phyloP scores from a whole-genome alignment of 2,329 filamentous ascomycete genomes.

The Teratosphaeria nubilosa region DNA sequence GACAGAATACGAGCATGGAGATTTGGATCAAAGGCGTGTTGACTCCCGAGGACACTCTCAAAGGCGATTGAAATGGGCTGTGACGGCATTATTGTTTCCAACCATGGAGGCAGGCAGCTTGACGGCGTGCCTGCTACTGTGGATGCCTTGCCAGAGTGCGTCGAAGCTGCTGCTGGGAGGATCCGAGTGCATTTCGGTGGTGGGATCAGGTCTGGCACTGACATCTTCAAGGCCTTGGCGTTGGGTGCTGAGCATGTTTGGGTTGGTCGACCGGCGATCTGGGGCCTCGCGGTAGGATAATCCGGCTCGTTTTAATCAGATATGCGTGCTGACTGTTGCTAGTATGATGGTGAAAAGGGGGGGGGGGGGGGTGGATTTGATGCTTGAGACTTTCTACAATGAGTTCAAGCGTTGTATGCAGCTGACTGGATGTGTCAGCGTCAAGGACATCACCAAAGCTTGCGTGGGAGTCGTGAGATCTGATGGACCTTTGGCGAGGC shows the following conservation, averaged over 20 bases:
- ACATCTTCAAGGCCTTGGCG: conserved; percentile 49
- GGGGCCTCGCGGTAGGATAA: conserved; percentile 36
- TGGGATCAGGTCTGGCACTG: conserved; percentile 45
- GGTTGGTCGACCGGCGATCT: conserved; percentile 40
- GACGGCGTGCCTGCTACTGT: conserved; percentile 46
- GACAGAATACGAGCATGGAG: conserved; percentile 37
- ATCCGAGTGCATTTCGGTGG: conserved; percentile 54
- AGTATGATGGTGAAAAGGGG: conserved; percentile 29
- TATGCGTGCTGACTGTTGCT: conserved; percentile 3
- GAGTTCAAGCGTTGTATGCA: conserved; percentile 28
- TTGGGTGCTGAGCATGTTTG: conserved; percentile 42
- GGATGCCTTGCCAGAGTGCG: conserved; percentile 36
- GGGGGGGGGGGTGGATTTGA: conserved; percentile 31
- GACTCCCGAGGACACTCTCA: conserved; percentile 31
- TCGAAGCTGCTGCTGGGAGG: conserved; percentile 31
- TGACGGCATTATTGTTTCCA: conserved; percentile 37
- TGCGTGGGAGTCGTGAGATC: conserved; percentile 21
- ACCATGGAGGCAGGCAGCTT: conserved; percentile 46
- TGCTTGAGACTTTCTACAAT: conserved; percentile 29
- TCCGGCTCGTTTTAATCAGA: background rate
- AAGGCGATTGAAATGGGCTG: conserved; percentile 34
- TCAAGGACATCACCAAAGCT: conserved; percentile 26
- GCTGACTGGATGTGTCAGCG: conserved; percentile 25
- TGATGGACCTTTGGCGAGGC: conserved; percentile 25
- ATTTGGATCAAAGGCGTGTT: conserved; percentile 38